Evolutionary conservation across 306 rosid species (phyloP), one percentile per base, ranked within the genome.

Genomic region (Sphenostylis stenocarpa): DNA sequence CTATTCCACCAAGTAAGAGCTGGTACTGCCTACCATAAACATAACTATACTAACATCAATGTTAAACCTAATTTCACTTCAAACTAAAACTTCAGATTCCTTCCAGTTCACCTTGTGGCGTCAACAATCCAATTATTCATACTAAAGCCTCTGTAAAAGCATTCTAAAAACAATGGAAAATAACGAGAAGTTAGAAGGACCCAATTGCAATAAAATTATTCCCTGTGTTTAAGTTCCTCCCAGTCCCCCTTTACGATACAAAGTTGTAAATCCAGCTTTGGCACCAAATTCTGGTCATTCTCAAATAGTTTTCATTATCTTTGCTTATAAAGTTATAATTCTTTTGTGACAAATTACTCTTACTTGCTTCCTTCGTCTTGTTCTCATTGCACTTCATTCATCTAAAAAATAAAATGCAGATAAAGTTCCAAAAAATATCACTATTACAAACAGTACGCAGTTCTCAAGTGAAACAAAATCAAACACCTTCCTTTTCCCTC

Each of bases 11-110:
- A 72, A 63, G 26, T 21, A 39, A 72, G 56, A 44, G 21, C 3
- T 13, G 39, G 51, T 62, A 38, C 47, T 62, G 12, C 45, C 63
- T 36, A 62, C 8, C 26, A 11, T 10, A 48, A 72, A 29, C 79
- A 79, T 39, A 71, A 71, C 65, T 58, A 58, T 2, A 14, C 17
- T 26, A 41, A 34, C 48, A 62, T 51, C 26, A 72, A 62, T 28
- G 52, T 41, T 2, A 70, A 48, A 63, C 73, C 78, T 38, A 64
- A 49, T 56, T 56, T 45, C 26, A 24, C 67, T 28, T 63, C 47
- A 52, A 70, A 38, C 28, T 51, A 36, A 47, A 61, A 79, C 19
- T 17, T 28, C 33, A 79, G 67, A 39, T 29, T 38, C 45, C 55
- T 12, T 49, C 31, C 24, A 48, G 33, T 72, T 45, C 65, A 61